phyloP scores from a whole-genome alignment of 257 asterid species.

The Solanum neorickii region DNA sequence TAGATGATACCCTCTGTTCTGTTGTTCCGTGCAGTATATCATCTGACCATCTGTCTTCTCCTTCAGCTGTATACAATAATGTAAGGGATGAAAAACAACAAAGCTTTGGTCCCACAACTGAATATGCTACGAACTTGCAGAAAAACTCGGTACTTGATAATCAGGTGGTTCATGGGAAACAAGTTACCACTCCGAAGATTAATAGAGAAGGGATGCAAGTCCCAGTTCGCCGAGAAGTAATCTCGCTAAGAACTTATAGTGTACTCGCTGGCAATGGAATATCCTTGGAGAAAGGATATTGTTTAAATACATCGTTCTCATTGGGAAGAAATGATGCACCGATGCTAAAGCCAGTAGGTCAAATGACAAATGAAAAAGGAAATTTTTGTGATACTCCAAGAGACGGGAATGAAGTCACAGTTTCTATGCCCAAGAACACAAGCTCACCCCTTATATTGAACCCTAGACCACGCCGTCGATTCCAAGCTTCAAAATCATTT shows the following conservation, averaged over 20 bases:
- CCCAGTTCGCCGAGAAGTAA: constrained; percentile 26
- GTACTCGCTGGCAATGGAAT: constrained; percentile 14
- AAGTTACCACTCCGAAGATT: constrained; percentile 7
- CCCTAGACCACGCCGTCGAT: background rate
- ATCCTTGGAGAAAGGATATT: constrained; percentile 11
- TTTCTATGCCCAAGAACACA: constrained; percentile 14
- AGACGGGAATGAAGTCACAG: constrained; percentile 11
- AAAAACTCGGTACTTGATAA: constrained; percentile 14
- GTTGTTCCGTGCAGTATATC: constrained; percentile 72
- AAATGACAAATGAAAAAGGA: background rate
- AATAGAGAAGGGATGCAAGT: constrained; percentile 17
- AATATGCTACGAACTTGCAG: constrained; percentile 7
- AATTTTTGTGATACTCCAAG: constrained; percentile 10
- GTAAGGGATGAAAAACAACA: constrained; percentile 4
- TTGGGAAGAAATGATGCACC: background rate
- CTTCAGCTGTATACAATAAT: constrained; percentile 20
- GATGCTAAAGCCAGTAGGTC: background rate
- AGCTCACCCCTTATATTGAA: constrained; percentile 12
- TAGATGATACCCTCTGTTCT: constrained; percentile 64
- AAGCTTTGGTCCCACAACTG: constrained; percentile 4
- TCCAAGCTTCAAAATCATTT: constrained; percentile 14
- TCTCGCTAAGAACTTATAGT: constrained; percentile 43
- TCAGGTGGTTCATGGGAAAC: constrained; percentile 16
- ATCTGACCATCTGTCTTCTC: constrained; percentile 30
- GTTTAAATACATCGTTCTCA: constrained; percentile 7